A percentile compares a stretch with the other conserved stretches of the same genome.
These are phyloP conservation scores for Gryganskiella cystojenkinii DNA, from an alignment of 192 early-diverging fungal species.

Conservation along the genomic window DNA sequence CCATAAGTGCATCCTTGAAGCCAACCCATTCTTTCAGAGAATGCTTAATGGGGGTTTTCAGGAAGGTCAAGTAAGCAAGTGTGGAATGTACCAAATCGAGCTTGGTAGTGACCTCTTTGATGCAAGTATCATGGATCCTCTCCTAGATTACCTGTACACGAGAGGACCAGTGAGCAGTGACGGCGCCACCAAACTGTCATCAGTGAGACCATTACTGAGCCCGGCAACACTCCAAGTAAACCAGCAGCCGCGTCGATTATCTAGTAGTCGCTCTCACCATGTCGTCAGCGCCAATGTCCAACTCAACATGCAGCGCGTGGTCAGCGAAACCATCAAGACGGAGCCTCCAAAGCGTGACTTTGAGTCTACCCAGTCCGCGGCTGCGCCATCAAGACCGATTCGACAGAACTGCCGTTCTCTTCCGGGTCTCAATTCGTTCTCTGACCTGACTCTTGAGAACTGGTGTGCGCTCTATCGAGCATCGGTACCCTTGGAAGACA, in stretches of 20 bases:
- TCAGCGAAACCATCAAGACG: background rate
- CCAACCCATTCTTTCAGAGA: constrained; percentile 22
- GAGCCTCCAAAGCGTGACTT: background rate
- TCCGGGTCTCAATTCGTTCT: background rate
- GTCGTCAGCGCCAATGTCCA: constrained; percentile 24
- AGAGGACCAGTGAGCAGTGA: too few species aligned
- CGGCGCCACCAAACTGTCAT: too few species aligned
- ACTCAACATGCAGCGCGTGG: constrained; percentile 17
- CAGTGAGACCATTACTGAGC: too few species aligned
- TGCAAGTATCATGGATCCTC: constrained; percentile 22
- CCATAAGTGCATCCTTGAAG: constrained; percentile 33
- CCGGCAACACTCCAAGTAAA: too few species aligned
- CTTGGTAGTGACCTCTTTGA: constrained; percentile 36
- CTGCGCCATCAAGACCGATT: background rate
- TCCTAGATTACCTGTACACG: constrained; percentile 39
- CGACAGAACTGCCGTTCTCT: too few species aligned
- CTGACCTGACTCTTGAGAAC: constrained; percentile 2
- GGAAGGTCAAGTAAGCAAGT: constrained; percentile 13
- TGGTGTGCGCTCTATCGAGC: constrained; percentile 38
- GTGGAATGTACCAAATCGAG: constrained; percentile 12
- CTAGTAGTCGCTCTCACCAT: background rate
- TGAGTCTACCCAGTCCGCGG: background rate
- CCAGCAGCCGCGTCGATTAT: too few species aligned
- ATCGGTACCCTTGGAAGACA: constrained; percentile 18
- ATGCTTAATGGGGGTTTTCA: constrained; percentile 31